Evolutionary conservation across 768 basidiomycete genomes (phyloP), one percentile per base, ranked within the genome.

Genomic region (Imleria badia): DNA sequence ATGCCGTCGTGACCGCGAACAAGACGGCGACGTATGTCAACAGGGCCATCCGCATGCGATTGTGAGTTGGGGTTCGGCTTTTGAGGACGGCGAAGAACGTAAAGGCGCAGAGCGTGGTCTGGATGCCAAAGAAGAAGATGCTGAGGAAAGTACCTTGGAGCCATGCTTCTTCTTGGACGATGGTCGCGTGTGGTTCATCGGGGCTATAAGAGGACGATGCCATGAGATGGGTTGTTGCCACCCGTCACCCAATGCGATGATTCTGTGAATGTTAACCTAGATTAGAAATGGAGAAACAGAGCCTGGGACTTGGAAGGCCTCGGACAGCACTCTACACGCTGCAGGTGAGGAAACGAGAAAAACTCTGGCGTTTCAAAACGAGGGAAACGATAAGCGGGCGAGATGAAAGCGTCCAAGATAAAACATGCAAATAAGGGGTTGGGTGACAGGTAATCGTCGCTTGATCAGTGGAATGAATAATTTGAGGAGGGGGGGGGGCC

Each of bases 1-100:
- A 36, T 11, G 43, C 22, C 19, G 58, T 61, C 19, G 60, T 68
- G n/a, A 71, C 44, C 5, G 30, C 45, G 22, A 54, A 53, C 23
- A 52, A 49, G 19, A 48, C 5, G 12, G 12, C 13, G n/a, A 56
- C 20, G 30, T 52, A 61, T 15, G 33, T 14, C 30, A 59, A 30
- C 6, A 59, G 33, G 23, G 3, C 15, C 12, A 42, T 29, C 5
- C 29, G 36, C 19, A 36, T 34, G 30, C 42, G 46, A 23, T 14
- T 9, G 22, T 31, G 26, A 2, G n/a, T 23, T 14, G 30, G 22
- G 26, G 9, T 20, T 6, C 39, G 52, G 19, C 23, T 44, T 10
- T 30, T 46, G 13, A 50, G 19, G 13, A 58, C 23, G 11, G 44
- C 36, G 11, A 53, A 7, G 19, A 62, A 48, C 5, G 52, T 17